A percentile compares a stretch with the other conserved stretches of the same genome.
phyloP scores from a whole-genome alignment of 2,329 filamentous ascomycete genomes.

The Penicillium sp. region DNA sequence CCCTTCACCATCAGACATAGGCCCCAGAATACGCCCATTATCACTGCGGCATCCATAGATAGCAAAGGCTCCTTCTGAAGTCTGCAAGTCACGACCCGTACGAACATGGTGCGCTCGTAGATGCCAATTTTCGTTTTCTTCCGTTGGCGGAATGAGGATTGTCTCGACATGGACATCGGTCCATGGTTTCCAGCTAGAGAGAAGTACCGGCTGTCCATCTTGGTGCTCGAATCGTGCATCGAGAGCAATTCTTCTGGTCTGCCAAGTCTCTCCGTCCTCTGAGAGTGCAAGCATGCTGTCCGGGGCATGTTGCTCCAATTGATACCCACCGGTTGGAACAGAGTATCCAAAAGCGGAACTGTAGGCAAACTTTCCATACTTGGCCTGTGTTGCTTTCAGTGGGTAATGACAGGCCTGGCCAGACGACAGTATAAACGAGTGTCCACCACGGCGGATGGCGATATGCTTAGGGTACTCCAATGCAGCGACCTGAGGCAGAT shows the following conservation, averaged over 20 bases:
- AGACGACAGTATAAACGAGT: constrained; percentile 73
- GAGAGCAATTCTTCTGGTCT: constrained; percentile 68
- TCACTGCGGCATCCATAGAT: constrained; percentile 62
- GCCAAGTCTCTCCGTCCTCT: constrained; percentile 77
- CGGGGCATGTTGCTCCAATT: constrained; percentile 73
- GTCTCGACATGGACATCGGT: constrained; percentile 52
- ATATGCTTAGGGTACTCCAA: constrained; percentile 73
- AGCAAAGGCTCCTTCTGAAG: constrained; percentile 74
- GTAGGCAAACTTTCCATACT: constrained; percentile 79
- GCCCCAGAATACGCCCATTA: constrained; percentile 57
- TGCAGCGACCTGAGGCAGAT: constrained; percentile 61
- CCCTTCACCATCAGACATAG: constrained; percentile 44
- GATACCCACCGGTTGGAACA: constrained; percentile 73
- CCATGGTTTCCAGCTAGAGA: constrained; percentile 72
- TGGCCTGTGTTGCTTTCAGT: constrained; percentile 78
- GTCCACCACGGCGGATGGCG: constrained; percentile 68
- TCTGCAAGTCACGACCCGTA: constrained; percentile 61
- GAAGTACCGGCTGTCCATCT: constrained; percentile 57
- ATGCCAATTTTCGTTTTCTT: constrained; percentile 42
- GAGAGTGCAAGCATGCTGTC: constrained; percentile 75
- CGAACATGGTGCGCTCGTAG: constrained; percentile 38
- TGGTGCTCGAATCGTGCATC: constrained; percentile 63
- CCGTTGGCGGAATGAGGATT: constrained; percentile 37
- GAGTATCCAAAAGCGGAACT: constrained; percentile 75
- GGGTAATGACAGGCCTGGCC: constrained; percentile 82